phyloP scores from a whole-genome alignment of 2,329 filamentous ascomycete genomes.

The Ceratocystis albifundus region DNA sequence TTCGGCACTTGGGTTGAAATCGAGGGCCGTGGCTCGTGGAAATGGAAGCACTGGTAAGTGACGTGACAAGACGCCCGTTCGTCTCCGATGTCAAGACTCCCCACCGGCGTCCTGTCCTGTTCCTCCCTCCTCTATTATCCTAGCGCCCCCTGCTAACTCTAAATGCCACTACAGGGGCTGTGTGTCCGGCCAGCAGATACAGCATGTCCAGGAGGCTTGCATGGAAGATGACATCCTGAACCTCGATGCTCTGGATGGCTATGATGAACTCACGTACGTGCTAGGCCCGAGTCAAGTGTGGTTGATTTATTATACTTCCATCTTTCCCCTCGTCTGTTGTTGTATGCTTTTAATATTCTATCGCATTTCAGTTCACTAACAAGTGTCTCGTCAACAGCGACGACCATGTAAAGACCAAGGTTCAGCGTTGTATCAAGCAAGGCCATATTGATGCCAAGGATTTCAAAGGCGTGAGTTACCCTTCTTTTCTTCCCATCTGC shows the following conservation, averaged over 20 bases:
- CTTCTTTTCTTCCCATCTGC: not conserved
- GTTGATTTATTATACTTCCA: not conserved
- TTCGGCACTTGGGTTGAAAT: slow-evolving; percentile 62
- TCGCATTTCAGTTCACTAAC: not conserved
- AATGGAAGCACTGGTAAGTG: slow-evolving; percentile 76
- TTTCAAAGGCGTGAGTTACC: slow-evolving; percentile 66
- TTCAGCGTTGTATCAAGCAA: slow-evolving; percentile 58
- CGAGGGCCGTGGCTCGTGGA: slow-evolving; percentile 50
- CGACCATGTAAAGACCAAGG: slow-evolving; percentile 57
- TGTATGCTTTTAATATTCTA: slow-evolving; percentile 17
- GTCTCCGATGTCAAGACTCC: not conserved
- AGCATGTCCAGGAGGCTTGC: slow-evolving; percentile 50
- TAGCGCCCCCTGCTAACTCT: not conserved
- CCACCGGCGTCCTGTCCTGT: not conserved
- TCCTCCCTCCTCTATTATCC: slow-evolving; percentile 4
- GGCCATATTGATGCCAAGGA: slow-evolving; percentile 77
- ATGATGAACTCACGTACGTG: slow-evolving; percentile 52
- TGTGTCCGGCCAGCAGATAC: slow-evolving; percentile 62
- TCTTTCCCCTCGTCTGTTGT: not conserved
- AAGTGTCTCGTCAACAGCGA: slow-evolving; percentile 33
- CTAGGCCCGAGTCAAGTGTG: slow-evolving; percentile 24
- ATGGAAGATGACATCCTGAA: slow-evolving; percentile 42
- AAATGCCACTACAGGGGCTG: slow-evolving; percentile 56
- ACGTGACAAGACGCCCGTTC: slow-evolving; percentile 28
- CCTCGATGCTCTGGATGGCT: slow-evolving; percentile 64